phyloP scores from a whole-genome alignment of 2,329 filamentous ascomycete species.

The Fusarium sp. region DNA sequence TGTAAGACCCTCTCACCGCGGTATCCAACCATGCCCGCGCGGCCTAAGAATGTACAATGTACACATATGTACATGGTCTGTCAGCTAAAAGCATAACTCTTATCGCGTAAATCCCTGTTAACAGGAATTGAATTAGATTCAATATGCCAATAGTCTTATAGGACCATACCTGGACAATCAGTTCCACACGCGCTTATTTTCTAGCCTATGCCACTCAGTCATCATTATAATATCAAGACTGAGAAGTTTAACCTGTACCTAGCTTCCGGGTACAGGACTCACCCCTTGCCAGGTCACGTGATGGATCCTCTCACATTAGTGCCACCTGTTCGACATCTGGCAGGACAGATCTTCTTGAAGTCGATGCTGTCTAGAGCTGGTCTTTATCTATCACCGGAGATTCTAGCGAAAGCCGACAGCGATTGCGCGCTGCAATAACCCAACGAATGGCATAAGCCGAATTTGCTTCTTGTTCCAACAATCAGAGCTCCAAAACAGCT shows the following conservation, averaged over 20 bases:
- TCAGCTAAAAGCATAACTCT: conserved; percentile 3
- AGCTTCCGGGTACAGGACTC: neutral
- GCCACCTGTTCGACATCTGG: conserved; percentile 53
- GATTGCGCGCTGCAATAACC: conserved; percentile 42
- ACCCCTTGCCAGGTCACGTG: conserved; percentile 47
- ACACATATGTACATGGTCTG: neutral
- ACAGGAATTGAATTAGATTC: neutral
- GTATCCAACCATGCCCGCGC: conserved; percentile 14
- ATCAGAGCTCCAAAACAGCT: conserved; percentile 39
- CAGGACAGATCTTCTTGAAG: conserved; percentile 52
- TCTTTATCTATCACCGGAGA: conserved; percentile 43
- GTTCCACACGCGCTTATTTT: too few species aligned
- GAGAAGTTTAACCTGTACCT: neutral
- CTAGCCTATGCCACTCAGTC: neutral
- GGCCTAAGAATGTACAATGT: conserved; percentile 3
- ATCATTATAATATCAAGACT: neutral
- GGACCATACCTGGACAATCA: too few species aligned
- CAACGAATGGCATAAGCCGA: conserved; percentile 46
- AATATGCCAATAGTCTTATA: too few species aligned
- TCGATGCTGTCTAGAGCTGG: conserved; percentile 46
- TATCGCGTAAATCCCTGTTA: neutral
- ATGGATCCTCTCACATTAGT: conserved; percentile 45
- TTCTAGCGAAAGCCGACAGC: conserved; percentile 43
- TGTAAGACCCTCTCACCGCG: conserved; percentile 17
- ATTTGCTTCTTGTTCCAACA: conserved; percentile 36